Evolutionary conservation across 1,284 basidiomycete genomes (phyloP), one percentile per base, ranked within the genome.

Genomic region (Sporisorium sorghi): DNA sequence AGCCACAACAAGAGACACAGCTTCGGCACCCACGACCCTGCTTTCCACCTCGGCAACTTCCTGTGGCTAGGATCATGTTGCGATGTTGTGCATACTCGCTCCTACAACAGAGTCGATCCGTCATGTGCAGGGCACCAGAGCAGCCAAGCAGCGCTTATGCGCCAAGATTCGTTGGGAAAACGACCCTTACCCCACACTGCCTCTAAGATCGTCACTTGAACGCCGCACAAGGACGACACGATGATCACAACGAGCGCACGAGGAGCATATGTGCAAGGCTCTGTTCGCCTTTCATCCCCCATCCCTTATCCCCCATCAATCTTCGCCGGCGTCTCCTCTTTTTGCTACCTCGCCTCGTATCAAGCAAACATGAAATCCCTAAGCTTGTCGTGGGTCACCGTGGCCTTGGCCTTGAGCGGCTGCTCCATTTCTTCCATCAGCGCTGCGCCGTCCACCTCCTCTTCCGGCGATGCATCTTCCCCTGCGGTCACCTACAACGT

Each of bases 401-500:
- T 68, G 32, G 65, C 65, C 19, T 23, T 68, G 19, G 43, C 37
- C 28, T 5, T 62, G 24, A 40, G 58, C 33, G 24, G 49, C 28
- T 58, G 47, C 52, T 50, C 43, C 19, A 44, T 58, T 23, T 35
- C 54, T 19, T 44, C 44, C 11, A 17, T 23, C 37, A 30, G 28
- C 21, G 51, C 58, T 46, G 48, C 32, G 15, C 50, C 58, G 7
- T 24, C 54, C 35, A 21, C 42, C 9, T 39, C 54, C 6, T 32
- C 35, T 7, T 24, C 55, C 9, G 37, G 8, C 23, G 58, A 50
- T 15, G 65, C 58, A 12, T 23, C 58, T 35, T 28, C 54, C 15
- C 39, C 64, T 11, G 50, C 54, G 15, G 59, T 68, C 43, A 54
- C 60, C 12, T 63, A 63, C 24, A 54, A 52, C 5, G 63, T 72